These are phyloP conservation scores for Suhomyces bribrorum DNA, from an alignment of 1,139 yeast species.

Conservation along the genomic window DNA sequence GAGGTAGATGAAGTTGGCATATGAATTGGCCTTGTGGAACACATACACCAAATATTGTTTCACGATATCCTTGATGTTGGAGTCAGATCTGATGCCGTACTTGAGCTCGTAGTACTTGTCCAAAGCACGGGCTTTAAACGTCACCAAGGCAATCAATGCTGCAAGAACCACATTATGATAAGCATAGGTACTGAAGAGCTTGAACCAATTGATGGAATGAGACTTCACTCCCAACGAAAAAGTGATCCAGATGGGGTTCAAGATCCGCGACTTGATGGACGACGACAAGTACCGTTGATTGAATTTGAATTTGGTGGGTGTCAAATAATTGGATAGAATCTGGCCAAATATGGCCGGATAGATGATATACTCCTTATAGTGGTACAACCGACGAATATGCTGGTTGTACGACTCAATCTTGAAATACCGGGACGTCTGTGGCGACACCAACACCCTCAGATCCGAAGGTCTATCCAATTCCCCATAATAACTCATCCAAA, in stretches of 20 bases:
- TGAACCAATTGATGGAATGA: slow-evolving; percentile 33
- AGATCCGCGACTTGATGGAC: slow-evolving; percentile 32
- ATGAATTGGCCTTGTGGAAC: slow-evolving; percentile 33
- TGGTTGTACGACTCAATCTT: slow-evolving; percentile 28
- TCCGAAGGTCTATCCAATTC: slow-evolving; percentile 40
- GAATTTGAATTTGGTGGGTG: slow-evolving; percentile 41
- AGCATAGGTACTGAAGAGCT: slow-evolving; percentile 29
- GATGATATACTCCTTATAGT: slow-evolving; percentile 35
- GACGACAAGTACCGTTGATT: slow-evolving; percentile 41
- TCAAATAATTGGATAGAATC: slow-evolving; percentile 43
- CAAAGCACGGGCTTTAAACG: slow-evolving; percentile 27
- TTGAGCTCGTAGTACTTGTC: slow-evolving; percentile 33
- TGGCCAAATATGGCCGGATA: slow-evolving; percentile 44
- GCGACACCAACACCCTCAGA: slow-evolving; percentile 30
- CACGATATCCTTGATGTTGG: slow-evolving; percentile 13
- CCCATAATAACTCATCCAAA: slow-evolving; percentile 37
- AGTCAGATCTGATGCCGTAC: slow-evolving; percentile 19
- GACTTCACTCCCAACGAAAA: slow-evolving; percentile 32
- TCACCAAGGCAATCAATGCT: slow-evolving; percentile 20
- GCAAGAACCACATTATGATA: slow-evolving; percentile 26
- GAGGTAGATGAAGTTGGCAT: slow-evolving; percentile 37
- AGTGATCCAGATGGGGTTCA: slow-evolving; percentile 49
- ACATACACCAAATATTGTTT: slow-evolving; percentile 24
- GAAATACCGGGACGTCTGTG: slow-evolving; percentile 28
- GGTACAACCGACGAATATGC: slow-evolving; percentile 25